Percentiles rank a stretch among this genome's conserved stretches.
Evolutionary conservation across 805 yeast genomes (phyloP).

Genomic region (Kurtzmaniella cleridarum): DNA sequence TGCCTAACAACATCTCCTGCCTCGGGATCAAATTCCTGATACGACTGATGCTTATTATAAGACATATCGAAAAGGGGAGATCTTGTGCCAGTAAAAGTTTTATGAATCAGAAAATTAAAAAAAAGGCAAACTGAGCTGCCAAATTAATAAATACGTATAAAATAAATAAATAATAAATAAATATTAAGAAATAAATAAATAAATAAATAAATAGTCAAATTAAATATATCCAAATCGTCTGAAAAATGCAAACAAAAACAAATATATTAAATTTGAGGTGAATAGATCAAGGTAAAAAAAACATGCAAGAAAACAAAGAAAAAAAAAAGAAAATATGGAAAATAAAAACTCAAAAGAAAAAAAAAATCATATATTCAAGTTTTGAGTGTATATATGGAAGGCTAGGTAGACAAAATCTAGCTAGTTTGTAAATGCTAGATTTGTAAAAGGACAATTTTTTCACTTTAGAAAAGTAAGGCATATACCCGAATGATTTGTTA

Average conservation of each 20-base stretch:
- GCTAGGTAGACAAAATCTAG: too few species aligned
- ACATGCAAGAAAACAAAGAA: background rate
- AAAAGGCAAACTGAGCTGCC: background rate
- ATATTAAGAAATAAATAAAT: background rate
- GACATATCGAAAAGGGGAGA: background rate
- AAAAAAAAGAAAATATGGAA: background rate
- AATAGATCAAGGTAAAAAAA: background rate
- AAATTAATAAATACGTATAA: background rate
- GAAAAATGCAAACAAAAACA: background rate
- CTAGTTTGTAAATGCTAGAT: too few species aligned
- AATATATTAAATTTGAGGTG: background rate
- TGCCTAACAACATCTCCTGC: constrained; percentile 43
- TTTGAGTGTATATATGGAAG: too few species aligned
- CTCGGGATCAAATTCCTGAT: constrained; percentile 39
- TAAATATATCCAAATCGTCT: background rate
- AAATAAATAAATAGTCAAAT: background rate
- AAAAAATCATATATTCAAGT: too few species aligned
- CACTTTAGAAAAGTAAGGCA: too few species aligned
- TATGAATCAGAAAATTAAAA: background rate
- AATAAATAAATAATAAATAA: too few species aligned
- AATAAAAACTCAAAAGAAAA: background rate
- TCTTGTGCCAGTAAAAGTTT: background rate
- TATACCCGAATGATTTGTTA: too few species aligned
- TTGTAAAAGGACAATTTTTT: too few species aligned
- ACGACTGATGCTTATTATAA: constrained; percentile 7